Conservation (phyloP, 179 eudicot species). For the Silene coronaria region DNA sequence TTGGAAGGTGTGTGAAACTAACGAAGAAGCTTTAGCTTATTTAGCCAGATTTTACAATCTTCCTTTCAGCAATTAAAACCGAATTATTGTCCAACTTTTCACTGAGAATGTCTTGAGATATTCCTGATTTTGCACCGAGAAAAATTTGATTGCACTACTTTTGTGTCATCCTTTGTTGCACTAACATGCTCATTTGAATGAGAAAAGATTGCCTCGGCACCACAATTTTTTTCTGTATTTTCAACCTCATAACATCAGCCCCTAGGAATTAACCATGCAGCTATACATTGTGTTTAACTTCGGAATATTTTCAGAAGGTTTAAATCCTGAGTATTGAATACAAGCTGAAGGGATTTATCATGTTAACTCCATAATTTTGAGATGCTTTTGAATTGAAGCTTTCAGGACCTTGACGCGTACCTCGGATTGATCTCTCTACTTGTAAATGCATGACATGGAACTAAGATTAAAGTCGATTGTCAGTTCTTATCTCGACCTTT, state of each 20-base stretch:
- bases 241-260: not conserved
- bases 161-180: not conserved
- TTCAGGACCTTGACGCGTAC: not conserved
- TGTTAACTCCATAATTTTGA: not conserved
- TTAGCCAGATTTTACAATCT: slow-evolving; percentile 53
- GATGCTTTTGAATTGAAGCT: not conserved
- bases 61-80: slow-evolving; percentile 21
- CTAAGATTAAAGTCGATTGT: not conserved
- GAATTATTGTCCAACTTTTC: not conserved
- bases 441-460: not conserved
- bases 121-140: not conserved
- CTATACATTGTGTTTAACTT: not conserved
- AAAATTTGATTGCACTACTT: not conserved
- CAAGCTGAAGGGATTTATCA: not conserved
- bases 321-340: too few relatives aligned
- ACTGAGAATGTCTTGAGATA: not conserved
- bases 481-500: not conserved
- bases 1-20: slow-evolving; percentile 69
- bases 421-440: not conserved
- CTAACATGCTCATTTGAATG: not conserved
- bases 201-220: not conserved
- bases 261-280: not conserved
- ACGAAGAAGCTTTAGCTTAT: slow-evolving; percentile 59
- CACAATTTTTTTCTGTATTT: not conserved
- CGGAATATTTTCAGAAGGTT: too few relatives aligned